Conservation (phyloP, 2,329 filamentous ascomycete species). For the Chrysoporthe deuterocubensis region DNA sequence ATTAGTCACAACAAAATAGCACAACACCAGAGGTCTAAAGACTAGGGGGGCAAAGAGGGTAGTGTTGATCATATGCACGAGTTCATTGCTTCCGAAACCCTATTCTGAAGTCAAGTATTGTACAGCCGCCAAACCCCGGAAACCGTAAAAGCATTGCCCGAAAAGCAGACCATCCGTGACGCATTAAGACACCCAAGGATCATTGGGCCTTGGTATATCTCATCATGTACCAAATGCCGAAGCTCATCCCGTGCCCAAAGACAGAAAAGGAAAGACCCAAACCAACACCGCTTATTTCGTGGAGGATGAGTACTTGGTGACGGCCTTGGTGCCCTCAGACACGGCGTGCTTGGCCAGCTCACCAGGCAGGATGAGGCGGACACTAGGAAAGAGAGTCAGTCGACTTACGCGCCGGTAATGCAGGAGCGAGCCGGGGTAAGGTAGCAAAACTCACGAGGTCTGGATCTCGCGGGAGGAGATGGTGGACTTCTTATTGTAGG, state of each 20-base stretch:
- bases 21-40: neutral
- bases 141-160: slow-evolving; percentile 71
- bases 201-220: slow-evolving; percentile 51
- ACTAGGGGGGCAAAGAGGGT: slow-evolving; percentile 17
- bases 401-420: no score
- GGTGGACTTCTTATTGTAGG: slow-evolving; percentile 99
- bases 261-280: slow-evolving; percentile 56
- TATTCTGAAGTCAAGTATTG: slow-evolving; percentile 68
- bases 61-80: slow-evolving; percentile 59
- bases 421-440: slow-evolving; percentile 51
- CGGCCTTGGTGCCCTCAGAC: slow-evolving; percentile 99
- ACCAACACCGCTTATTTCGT: slow-evolving; percentile 79
- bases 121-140: slow-evolving; percentile 73
- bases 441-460: slow-evolving; percentile 71
- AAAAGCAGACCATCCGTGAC: slow-evolving; percentile 69
- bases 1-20: neutral
- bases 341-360: slow-evolving; percentile 99
- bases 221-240: slow-evolving; percentile 63
- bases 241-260: slow-evolving; percentile 58
- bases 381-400: slow-evolving; percentile 49
- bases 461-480: slow-evolving; percentile 99
- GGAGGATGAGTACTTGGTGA: slow-evolving; percentile 99
- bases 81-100: slow-evolving; percentile 64
- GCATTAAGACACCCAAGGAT: slow-evolving; percentile 68
- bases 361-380: slow-evolving; percentile 95